Percentiles rank a stretch among this genome's conserved stretches.
Conservation (phyloP, 176 grass and related monocot species). For the Phoenix roebelenii region DNA sequence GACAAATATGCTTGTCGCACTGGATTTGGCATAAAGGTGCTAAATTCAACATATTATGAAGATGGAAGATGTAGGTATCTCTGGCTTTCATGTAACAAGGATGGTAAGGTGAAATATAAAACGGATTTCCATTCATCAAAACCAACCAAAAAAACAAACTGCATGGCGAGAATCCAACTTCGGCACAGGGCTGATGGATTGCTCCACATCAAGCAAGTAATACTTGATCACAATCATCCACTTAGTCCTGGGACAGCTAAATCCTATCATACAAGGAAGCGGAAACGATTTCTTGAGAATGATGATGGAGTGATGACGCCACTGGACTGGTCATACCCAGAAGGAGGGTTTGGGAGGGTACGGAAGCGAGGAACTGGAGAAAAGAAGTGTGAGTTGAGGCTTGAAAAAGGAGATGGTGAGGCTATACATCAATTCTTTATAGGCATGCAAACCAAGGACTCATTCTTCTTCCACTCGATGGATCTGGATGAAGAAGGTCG, state of each 20-base stretch:
- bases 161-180: constrained; percentile 5
- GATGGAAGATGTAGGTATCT: constrained; percentile 6
- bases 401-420: constrained; percentile 21
- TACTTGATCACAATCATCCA: constrained; percentile 8
- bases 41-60: constrained; percentile 1
- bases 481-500: constrained; percentile 18
- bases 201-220: constrained; percentile 4
- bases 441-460: constrained; percentile 16
- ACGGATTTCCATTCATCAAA: background rate
- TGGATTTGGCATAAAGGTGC: constrained; percentile 4
- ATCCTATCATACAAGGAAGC: background rate
- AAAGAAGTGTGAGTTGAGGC: constrained; percentile 1
- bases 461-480: constrained; percentile 20
- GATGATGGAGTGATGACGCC: background rate
- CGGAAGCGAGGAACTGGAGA: background rate
- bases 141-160: constrained; percentile 4
- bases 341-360: background rate
- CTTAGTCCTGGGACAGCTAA: constrained; percentile 1
- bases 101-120: constrained; percentile 9
- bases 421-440: constrained; percentile 12
- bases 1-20: background rate
- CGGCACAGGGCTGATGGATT: constrained; percentile 5
- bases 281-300: constrained; percentile 2
- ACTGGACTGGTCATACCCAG: background rate
- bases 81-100: constrained; percentile 6